Base-by-base conservation (phyloP, 305 asterid species). In the Lippia alba region DNA sequence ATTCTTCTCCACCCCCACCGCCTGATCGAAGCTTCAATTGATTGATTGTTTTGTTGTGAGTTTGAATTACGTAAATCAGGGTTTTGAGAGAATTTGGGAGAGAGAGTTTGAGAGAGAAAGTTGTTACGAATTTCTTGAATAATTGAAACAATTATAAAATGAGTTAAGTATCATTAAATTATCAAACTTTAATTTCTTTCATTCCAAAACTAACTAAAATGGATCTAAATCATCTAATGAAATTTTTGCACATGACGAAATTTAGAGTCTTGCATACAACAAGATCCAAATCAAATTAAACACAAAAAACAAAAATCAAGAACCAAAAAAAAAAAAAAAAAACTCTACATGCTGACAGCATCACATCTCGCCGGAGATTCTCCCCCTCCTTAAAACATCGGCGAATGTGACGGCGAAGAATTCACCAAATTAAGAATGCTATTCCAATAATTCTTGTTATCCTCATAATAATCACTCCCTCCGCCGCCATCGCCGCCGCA, bases 401-500 rank as follows among this genome's bases (percentile, higher is more conserved):
- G 85, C 8, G 96, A 85, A 82, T 86, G 82, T 17, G 86, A 81
- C 0, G 94, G 94, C 8, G 96, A 85, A 63, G 91, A 83, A 65
- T 92, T 74, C 75, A 88, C 96, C 90, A 92, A 73, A 78, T 85
- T 78, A 24, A 92, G 91, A 75, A 92, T 88, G 81, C 87, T 92
- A 61, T 87, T 86, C 98, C 98, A 92, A 59, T 92, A 92, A 64
- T 84, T 85, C 84, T 89, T 92, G 67, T 82, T 84, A 65, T 87
- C 96, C 36, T 78, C 91, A 45, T 60, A 67, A 63, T 71, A 75
- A 70, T 82, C 88, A 11, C 72, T 56, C 2, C 79, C 78, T 6
- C 56, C 56, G 6, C 75, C 73, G 17, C 34, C 24, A 8, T 74
- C 73, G 17, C 46, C 33, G 15, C 64, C 82, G 20, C 77, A 20